Evolutionary conservation across 495 filamentous ascomycete species (phyloP).

Genomic region (Tuber microsphaerosporum): DNA sequence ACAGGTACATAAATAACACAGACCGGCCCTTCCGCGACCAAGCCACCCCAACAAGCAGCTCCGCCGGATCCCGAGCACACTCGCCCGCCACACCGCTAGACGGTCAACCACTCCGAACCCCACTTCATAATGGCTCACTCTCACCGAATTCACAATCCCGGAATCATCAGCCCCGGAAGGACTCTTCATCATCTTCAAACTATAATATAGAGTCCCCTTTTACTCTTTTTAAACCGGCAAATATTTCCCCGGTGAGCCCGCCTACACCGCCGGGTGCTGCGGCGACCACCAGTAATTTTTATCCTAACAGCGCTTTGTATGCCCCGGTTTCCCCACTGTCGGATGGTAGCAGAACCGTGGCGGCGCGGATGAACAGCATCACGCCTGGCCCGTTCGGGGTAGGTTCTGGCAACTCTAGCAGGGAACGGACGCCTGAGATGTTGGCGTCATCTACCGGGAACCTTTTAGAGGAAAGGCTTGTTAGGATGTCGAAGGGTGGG

Average conservation of each 20-base stretch:
- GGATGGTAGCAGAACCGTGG: conserved; percentile 45
- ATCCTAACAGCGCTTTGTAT: conserved; percentile 38
- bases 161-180: not conserved
- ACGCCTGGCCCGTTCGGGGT: conserved; percentile 60
- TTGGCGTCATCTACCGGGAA: conserved; percentile 10
- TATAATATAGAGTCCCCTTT: conserved; percentile 56
- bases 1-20: conserved; percentile 36
- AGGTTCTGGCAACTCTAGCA: conserved; percentile 37
- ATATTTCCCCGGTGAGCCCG: conserved; percentile 44
- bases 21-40: conserved; percentile 59
- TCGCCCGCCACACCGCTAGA: conserved; percentile 39
- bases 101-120: conserved; percentile 33
- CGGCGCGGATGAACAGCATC: conserved; percentile 60
- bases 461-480: conserved; percentile 22
- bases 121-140: conserved; percentile 33
- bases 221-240: conserved; percentile 48
- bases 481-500: conserved; percentile 37
- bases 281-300: conserved; percentile 8
- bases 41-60: conserved; percentile 54
- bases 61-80: conserved; percentile 23
- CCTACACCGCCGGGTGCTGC: conserved; percentile 39
- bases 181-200: conserved; percentile 14
- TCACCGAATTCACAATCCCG: conserved; percentile 21
- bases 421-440: conserved; percentile 29
- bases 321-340: conserved; percentile 48